These are phyloP conservation scores for Clarireedia paspali DNA, from an alignment of 2,329 filamentous ascomycete species.

Conservation along the genomic window DNA sequence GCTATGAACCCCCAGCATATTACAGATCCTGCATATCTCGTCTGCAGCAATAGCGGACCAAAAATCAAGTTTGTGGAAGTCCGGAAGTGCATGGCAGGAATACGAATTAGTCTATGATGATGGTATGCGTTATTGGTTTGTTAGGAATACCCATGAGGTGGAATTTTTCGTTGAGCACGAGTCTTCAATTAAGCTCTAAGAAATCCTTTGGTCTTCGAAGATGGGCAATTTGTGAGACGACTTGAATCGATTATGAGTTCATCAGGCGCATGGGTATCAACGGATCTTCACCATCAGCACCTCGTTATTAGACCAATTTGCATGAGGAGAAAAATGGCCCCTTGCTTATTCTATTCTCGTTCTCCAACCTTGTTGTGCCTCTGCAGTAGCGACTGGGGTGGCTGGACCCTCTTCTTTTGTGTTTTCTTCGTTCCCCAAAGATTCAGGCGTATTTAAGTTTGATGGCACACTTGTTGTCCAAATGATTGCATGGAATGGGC, in stretches of 20 bases:
- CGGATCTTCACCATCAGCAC: slow-evolving; percentile 20
- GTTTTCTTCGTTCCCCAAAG: slow-evolving; percentile 16
- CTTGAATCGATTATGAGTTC: slow-evolving; percentile 18
- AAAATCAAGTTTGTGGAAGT: slow-evolving; percentile 25
- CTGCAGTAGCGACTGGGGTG: slow-evolving; percentile 17
- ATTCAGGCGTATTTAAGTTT: slow-evolving; percentile 30
- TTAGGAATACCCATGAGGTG: slow-evolving; percentile 27
- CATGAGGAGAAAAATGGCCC: slow-evolving; percentile 25
- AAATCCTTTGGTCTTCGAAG: slow-evolving; percentile 18
- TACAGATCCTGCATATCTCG: slow-evolving; percentile 24
- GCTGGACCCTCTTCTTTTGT: slow-evolving; percentile 29
- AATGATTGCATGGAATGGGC: slow-evolving; percentile 29
- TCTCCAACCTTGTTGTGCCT: slow-evolving; percentile 9
- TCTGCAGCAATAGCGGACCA: slow-evolving; percentile 21
- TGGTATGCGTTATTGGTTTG: slow-evolving; percentile 29
- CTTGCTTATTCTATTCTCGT: slow-evolving; percentile 29
- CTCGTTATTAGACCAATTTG: slow-evolving; percentile 29
- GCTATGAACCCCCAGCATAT: slow-evolving; percentile 23
- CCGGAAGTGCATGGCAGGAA: slow-evolving; percentile 23
- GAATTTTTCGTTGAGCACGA: slow-evolving; percentile 23
- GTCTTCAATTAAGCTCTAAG: slow-evolving; percentile 20
- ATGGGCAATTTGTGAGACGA: slow-evolving; percentile 17
- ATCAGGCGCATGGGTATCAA: slow-evolving; percentile 16
- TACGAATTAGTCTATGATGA: slow-evolving; percentile 23
- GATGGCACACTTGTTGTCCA: slow-evolving; percentile 25